A percentile compares a stretch with the other conserved stretches of the same genome.
Conservation (phyloP, 805 yeast genomes). For the Zygosaccharomyces siamensis region DNA sequence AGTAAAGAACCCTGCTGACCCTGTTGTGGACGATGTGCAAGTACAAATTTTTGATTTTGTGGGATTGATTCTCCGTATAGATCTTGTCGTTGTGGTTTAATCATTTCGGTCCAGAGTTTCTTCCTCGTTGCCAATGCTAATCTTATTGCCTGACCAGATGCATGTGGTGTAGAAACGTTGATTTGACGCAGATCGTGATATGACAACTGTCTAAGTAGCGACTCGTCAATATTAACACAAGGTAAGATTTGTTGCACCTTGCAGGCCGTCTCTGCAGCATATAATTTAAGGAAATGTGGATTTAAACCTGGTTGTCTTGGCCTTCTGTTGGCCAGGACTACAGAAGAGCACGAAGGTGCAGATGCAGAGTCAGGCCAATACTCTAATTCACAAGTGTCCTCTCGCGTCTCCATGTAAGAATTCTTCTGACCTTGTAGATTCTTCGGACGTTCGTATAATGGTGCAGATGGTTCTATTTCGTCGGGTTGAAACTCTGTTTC, state of each 20-base stretch:
- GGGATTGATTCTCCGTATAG: slow-evolving; percentile 30
- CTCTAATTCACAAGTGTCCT: slow-evolving; percentile 21
- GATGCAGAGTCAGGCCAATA: slow-evolving; percentile 24
- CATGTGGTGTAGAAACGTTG: slow-evolving; percentile 16
- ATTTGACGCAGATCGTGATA: slow-evolving; percentile 22
- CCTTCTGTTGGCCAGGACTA: slow-evolving; percentile 23
- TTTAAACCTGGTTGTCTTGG: slow-evolving; percentile 27
- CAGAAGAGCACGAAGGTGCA: not conserved
- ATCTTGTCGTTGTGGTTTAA: slow-evolving; percentile 25
- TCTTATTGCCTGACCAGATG: slow-evolving; percentile 24
- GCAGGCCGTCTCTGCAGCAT: slow-evolving; percentile 28
- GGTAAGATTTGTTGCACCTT: slow-evolving; percentile 26
- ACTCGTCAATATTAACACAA: slow-evolving; percentile 31
- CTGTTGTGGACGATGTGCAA: slow-evolving; percentile 3
- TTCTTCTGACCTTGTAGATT: not conserved
- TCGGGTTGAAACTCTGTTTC: slow-evolving; percentile 15
- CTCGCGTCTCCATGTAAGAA: not conserved
- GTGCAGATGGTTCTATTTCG: slow-evolving; percentile 20
- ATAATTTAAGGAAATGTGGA: slow-evolving; percentile 29
- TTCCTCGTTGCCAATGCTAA: slow-evolving; percentile 31
- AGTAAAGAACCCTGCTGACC: slow-evolving; percentile 21
- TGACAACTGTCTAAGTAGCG: slow-evolving; percentile 20
- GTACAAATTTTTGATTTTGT: slow-evolving; percentile 22
- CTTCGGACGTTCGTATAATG: slow-evolving; percentile 21
- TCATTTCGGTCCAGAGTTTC: slow-evolving; percentile 33